Evolutionary conservation across 2,329 filamentous ascomycete species (phyloP), one percentile per base, ranked within the genome.

Genomic region (Cercospora brassicicola): DNA sequence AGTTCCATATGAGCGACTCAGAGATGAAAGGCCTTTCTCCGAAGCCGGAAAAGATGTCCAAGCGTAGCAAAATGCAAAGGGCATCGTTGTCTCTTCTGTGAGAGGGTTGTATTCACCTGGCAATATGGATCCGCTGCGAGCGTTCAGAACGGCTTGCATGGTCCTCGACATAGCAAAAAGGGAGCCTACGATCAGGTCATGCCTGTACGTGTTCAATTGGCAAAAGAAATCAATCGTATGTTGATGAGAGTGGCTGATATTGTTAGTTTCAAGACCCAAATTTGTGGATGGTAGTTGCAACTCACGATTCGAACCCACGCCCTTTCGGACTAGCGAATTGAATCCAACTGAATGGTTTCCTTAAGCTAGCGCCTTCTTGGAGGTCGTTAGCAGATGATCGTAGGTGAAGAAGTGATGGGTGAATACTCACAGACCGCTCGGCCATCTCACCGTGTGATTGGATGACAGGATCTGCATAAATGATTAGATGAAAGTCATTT

Each of bases 261-360:
- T 15, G 13, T 62, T 33, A 33, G 45, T 13, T 39, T 18, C 18
- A 31, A 10, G 18, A 6, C 18, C 33, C 28, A 31, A 18, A 8
- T 8, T 30, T 10, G 15, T n/a, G 13, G 18, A 39, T 3, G 7
- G 10, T n/a, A 11, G 15, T 42, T 53, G 10, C 6, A 53, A 55
- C 64, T 60, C 30, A 66, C 64, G 73, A 74, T 75, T 75, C 69
- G 73, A 75, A 75, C 73, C 73, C 73, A 75, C 62, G 62, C 62
- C 73, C 73, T 74, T 74, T 74, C 73, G 74, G 73, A 75, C 74
- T 69, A 75, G 71, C 73, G 74, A 68, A 65, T 66, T 13, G 45
- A 57, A n/a, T 28, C 11, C 30, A 20, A 26, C 15, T 48, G 39
- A 31, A 30, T 53, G 31, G 62, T 48, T 15, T 10, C 48, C 48